Evolutionary conservation across 805 yeast genomes (phyloP), one percentile per base, ranked within the genome.

Genomic region (Myxozyma sirexii): DNA sequence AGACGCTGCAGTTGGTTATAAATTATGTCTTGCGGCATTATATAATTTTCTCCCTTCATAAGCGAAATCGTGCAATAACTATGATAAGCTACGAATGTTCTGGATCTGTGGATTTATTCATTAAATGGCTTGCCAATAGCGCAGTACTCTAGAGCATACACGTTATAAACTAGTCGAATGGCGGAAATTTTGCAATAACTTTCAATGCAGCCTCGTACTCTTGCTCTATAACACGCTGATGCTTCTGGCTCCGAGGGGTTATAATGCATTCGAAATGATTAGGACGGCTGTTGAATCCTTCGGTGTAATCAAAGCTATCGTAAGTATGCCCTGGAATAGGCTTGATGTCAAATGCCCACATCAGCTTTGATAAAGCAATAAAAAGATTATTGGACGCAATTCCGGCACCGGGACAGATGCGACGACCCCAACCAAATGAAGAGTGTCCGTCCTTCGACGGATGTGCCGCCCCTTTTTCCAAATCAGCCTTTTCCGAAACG

Each of bases 331-430:
- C 54, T 3, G 54, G 54, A 19, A 50, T 27, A n/a, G 54, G 46
- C 38, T 37, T 33, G 35, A 55, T 48, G 21, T 55, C 50, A 24
- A 48, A 55, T 7, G 47, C 59, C 54, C 59, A 55, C 39, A 55
- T 33, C 7, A 50, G 12, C 15, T 44, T 55, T 3, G 41, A 17
- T 7, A 55, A 24, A 10, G 47, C 44, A 5, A 55, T 47, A 27
- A 38, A 48, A 4, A 54, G 49, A 24, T 17, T 42, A 17, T 46
- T 48, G 19, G 8, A n/a, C 3, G 59, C 59, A 21, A 55, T 39
- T 4, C 50, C 50, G 15, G 48, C 54, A 23, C 59, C 59, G 4
- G 59, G 59, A 48, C 59, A 55, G 7, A 55, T 35, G 44, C 54
- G 48, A 12, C 59, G 51, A 23, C 59, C 59, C 46, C 44, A 41